phyloP scores from a whole-genome alignment of 495 filamentous ascomycete species.

The Penicillium dipodomyicola region DNA sequence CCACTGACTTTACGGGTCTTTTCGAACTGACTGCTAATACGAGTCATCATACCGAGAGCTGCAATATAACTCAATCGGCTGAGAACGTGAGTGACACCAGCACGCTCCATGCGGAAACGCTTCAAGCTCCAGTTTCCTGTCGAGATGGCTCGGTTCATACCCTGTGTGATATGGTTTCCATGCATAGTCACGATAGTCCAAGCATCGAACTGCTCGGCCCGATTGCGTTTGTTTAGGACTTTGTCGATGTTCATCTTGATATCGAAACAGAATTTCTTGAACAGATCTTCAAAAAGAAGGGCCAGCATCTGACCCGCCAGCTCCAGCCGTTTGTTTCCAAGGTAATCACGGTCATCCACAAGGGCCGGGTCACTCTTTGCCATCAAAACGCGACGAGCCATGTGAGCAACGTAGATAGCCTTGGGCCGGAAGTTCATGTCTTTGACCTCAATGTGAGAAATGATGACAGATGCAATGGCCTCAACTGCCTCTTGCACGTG shows the following conservation, averaged over 20 bases:
- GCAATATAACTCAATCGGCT: conserved; percentile 95
- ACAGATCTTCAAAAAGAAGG: conserved; percentile 94
- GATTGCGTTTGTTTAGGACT: conserved; percentile 82
- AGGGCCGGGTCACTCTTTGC: conserved; percentile 81
- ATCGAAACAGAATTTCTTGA: conserved; percentile 86
- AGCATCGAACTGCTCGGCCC: conserved; percentile 83
- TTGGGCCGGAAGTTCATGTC: conserved; percentile 93
- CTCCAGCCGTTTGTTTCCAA: conserved; percentile 95
- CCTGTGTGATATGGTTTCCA: conserved; percentile 77
- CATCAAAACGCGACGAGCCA: conserved; percentile 92
- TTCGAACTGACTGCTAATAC: conserved; percentile 97
- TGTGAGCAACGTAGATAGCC: conserved; percentile 91
- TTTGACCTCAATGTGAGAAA: conserved; percentile 88
- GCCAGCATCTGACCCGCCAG: conserved; percentile 91
- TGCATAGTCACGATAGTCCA: conserved; percentile 71
- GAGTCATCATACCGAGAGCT: conserved; percentile 99
- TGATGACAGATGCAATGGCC: conserved; percentile 82
- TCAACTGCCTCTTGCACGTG: conserved; percentile 87
- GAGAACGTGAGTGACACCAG: conserved; percentile 93
- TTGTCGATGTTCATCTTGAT: conserved; percentile 92
- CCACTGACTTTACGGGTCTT: conserved; percentile 96
- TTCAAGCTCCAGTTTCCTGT: conserved; percentile 97
- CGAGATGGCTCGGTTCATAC: conserved; percentile 90
- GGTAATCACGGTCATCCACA: conserved; percentile 95
- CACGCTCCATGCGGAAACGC: conserved; percentile 97